Conservation (phyloP, 192 early-diverging fungal species). For the Phlyctochytrium bullatum region DNA sequence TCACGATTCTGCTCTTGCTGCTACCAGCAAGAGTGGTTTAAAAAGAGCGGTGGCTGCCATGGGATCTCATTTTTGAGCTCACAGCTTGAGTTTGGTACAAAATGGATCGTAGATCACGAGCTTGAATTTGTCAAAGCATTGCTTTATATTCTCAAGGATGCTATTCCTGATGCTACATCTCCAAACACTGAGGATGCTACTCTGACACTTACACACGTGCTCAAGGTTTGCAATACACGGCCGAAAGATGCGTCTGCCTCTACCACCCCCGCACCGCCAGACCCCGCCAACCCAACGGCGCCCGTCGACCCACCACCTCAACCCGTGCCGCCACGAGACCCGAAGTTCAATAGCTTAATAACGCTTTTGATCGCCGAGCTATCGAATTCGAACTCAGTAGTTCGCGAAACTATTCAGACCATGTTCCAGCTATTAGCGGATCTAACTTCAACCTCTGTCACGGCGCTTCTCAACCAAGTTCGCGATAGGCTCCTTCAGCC, state of each 20-base stretch:
- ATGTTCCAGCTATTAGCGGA: conserved; percentile 79
- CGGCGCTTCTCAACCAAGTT: conserved; percentile 79
- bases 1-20: conserved; percentile 86
- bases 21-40: conserved; percentile 83
- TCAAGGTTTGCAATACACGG: conserved; percentile 58
- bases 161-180: conserved; percentile 71
- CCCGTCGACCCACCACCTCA: not conserved
- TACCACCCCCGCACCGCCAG: conserved; percentile 1
- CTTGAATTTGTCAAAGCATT: conserved; percentile 91
- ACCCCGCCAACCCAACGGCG: conserved; percentile 14
- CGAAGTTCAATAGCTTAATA: conserved; percentile 77
- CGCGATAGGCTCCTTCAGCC: conserved; percentile 81
- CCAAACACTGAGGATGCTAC: conserved; percentile 72
- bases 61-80: conserved; percentile 84
- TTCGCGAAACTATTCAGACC: conserved; percentile 84
- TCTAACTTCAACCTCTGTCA: conserved; percentile 74
- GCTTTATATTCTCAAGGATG: conserved; percentile 92
- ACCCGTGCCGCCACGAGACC: conserved; percentile 26
- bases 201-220: conserved; percentile 67
- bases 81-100: conserved; percentile 76
- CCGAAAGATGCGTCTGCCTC: conserved; percentile 10
- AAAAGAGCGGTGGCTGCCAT: conserved; percentile 84
- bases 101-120: conserved; percentile 93
- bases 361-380: conserved; percentile 84
- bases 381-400: conserved; percentile 82